Evolutionary conservation across 108 stramenopile genomes (phyloP), one percentile per base, ranked within the genome.

Genomic region (Hondaea fermentalgiana): DNA sequence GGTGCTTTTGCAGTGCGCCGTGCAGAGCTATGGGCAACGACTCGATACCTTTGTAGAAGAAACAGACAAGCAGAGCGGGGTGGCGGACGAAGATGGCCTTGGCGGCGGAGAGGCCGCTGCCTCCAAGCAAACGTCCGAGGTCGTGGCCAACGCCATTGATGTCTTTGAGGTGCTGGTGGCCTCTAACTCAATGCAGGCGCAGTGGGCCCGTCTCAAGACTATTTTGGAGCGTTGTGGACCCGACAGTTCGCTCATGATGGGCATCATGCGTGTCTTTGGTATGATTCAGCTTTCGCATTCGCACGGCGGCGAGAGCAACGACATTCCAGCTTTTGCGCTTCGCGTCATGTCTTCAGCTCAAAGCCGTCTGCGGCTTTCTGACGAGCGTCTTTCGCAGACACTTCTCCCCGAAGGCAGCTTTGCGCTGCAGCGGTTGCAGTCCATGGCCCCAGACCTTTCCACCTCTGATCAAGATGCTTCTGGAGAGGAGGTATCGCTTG

Each of bases 131-230:
- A 16, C 25, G 3, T 69, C 64, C 14, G 35, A 47, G 44, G 12
- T 53, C 10, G 23, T 83, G 10, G 4, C 45, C n/a, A 69, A 17
- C 42, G 76, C 1, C 51, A 23, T 23, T 17, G 76, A 83, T 43
- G 76, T 83, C n/a, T 83, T 83, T 35, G 76, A 83, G n/a, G 51
- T 83, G 8, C 51, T 83, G 10, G 76, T 83, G 19, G 76, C 76
- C 51, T 83, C 76, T 0, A 83, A 47, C 28, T 83, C 76, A 23
- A 47, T 83, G 25, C 76, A 53, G n/a, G 76, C 76, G 51, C 76
- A 83, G 76, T 83, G 76, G 76, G 16, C 19, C 10, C 76, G 6
- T 12, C 49, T 83, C n/a, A 83, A 83, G 51, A 45, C 76, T 2
- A 47, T 83, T 35, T 35, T 83, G 6, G 51, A 8, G 10, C 45